phyloP scores from a whole-genome alignment of 2,329 filamentous ascomycete genomes.

The Pseudogymnoascus sp. region DNA sequence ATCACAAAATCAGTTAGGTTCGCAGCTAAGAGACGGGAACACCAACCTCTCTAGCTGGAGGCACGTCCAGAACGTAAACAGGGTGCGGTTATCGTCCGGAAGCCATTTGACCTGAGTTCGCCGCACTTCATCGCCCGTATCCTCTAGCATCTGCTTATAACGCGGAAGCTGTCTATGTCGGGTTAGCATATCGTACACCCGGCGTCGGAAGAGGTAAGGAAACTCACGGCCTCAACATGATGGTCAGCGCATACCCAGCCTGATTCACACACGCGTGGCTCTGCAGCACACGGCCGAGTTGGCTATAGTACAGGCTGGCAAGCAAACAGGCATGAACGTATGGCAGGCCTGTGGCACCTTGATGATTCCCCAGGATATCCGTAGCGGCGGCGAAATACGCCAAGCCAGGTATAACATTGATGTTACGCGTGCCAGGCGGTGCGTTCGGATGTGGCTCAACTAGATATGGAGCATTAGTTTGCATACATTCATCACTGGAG shows the following conservation, averaged over 20 bases:
- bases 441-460: too few relatives aligned
- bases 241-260: conserved; percentile 53
- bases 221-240: conserved; percentile 60
- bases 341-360: conserved; percentile 70
- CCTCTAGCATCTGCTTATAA: background rate
- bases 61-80: conserved; percentile 87
- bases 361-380: conserved; percentile 76
- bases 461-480: too few relatives aligned
- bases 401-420: conserved; percentile 81
- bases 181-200: background rate
- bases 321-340: conserved; percentile 81
- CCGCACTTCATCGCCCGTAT: background rate
- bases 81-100: conserved; percentile 51
- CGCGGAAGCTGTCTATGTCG: background rate
- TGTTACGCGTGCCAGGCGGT: conserved; percentile 45
- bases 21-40: background rate
- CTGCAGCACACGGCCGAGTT: conserved; percentile 78
- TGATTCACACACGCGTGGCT: conserved; percentile 61
- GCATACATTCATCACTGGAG: too few relatives aligned
- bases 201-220: background rate
- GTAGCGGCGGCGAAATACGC: conserved; percentile 84
- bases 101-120: background rate
- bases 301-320: conserved; percentile 81
- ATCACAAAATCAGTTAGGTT: conserved; percentile 9
- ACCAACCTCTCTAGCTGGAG: conserved; percentile 79